A percentile compares a stretch with the other conserved stretches of the same genome.
Evolutionary conservation across 2,329 filamentous ascomycete genomes (phyloP).

Genomic region (Colletotrichum sp.): DNA sequence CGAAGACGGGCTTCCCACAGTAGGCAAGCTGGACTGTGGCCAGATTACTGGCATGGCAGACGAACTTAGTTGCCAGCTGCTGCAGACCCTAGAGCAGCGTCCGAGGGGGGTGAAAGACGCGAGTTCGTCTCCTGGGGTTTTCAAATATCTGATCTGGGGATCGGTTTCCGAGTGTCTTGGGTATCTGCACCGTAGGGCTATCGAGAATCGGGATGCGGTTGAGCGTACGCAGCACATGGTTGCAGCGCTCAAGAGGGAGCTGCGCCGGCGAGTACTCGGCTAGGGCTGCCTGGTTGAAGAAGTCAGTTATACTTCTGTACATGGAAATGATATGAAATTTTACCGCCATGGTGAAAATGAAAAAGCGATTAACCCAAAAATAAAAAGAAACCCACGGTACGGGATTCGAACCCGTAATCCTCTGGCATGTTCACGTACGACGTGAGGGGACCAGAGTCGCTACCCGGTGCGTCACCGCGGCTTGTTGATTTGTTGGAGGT

Average conservation of each 20-base stretch:
- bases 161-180: slow-evolving; percentile 25
- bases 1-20: slow-evolving; percentile 46
- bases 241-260: slow-evolving; percentile 29
- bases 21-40: slow-evolving; percentile 40
- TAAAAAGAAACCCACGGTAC: background rate
- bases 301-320: no score
- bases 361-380: background rate
- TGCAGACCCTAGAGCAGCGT: slow-evolving; percentile 26
- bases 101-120: background rate
- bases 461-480: background rate
- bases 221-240: slow-evolving; percentile 29
- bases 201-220: slow-evolving; percentile 23
- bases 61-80: slow-evolving; percentile 76
- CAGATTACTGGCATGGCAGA: slow-evolving; percentile 77
- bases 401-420: background rate
- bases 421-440: background rate
- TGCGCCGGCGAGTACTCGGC: slow-evolving; percentile 29
- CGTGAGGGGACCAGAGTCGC: background rate
- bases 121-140: slow-evolving; percentile 5
- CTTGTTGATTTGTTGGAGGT: background rate
- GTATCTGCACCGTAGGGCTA: slow-evolving; percentile 22
- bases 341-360: background rate
- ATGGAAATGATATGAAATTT: background rate
- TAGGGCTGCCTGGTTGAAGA: background rate
- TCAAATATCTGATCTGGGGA: slow-evolving; percentile 25